Percentiles rank a stretch among this genome's conserved stretches.
Conservation (phyloP, 1,284 basidiomycete genomes). For the Pseudomicrostroma phylloplanum region DNA sequence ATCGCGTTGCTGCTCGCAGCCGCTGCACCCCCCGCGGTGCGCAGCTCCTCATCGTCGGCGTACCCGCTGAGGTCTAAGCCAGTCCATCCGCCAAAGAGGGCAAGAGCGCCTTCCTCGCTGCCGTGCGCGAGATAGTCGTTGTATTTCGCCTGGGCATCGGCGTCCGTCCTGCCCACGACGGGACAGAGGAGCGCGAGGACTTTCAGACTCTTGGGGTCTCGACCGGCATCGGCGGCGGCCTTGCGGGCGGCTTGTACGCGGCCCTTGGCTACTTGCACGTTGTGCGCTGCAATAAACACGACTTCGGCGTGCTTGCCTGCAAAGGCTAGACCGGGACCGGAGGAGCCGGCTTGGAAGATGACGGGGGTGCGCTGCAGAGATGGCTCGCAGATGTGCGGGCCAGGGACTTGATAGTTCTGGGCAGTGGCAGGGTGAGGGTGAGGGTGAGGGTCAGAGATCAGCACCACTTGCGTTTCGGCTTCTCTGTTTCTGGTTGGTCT, state of each 20-base stretch:
- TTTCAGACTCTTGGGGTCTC: constrained; percentile 42
- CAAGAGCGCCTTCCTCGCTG: constrained; percentile 44
- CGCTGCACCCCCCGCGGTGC: constrained; percentile 12
- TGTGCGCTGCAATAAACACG: constrained; percentile 49
- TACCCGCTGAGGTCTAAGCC: constrained; percentile 39
- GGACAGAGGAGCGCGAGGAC: constrained; percentile 44
- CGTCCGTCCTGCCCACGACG: constrained; percentile 43
- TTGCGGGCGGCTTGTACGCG: constrained; percentile 36
- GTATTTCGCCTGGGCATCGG: constrained; percentile 44
- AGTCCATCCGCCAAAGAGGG: constrained; percentile 50
- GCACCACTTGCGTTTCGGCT: background rate
- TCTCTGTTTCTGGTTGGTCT: background rate
- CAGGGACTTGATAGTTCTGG: constrained; percentile 44
- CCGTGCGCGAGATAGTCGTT: constrained; percentile 34
- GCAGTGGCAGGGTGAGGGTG: background rate
- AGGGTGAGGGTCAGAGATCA: background rate
- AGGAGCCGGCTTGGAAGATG: constrained; percentile 51
- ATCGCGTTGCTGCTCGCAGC: constrained; percentile 36
- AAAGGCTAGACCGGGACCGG: constrained; percentile 46
- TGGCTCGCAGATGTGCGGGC: constrained; percentile 50
- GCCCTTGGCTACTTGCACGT: constrained; percentile 36
- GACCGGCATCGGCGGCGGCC: constrained; percentile 31
- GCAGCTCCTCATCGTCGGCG: constrained; percentile 40
- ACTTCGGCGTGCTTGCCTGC: constrained; percentile 50
- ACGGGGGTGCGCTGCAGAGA: constrained; percentile 47